Base-by-base conservation (phyloP, 1,284 basidiomycete genomes). In the Trametes versicolor region DNA sequence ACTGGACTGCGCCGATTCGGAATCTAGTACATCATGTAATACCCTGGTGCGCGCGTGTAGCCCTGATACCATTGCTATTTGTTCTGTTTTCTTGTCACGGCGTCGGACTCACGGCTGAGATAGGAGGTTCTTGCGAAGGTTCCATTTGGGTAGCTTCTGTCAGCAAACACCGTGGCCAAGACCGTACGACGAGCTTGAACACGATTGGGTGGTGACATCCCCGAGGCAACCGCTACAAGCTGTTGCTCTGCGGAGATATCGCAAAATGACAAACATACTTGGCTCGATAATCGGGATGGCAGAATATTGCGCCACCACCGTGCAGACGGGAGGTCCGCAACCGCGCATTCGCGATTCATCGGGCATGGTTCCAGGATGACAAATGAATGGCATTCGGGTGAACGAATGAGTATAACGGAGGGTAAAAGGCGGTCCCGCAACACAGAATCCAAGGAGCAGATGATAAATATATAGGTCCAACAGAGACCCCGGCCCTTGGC, bases 41-140 rank as follows among this genome's bases (percentile, higher is more conserved):
- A 60, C 61, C 48, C 53, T 48, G 47, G 58, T 51, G 36, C 41
- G 55, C 29, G 57, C 48, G 41, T 63, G 63, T 63, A 68, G 63
- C 63, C 54, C 60, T 62, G 64, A 68, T 68, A 65, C 67, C 67
- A 63, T 39, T 62, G 17, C 51, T 61, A 43, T 61, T 49, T 60
- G 43, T 41, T 48, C 48, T 47, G 23, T 53, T 47, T 47, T n/a
- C 21, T 17, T n/a, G 36, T 54, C 39, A 12, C 27, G 10, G 17
- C 10, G 25, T 27, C 3, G 8, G 12, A 37, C 34, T 13, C 29
- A 23, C 39, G 17, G 34, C 13, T 23, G n/a, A n/a, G n/a, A n/a
- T 12, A 54, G 25, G 36, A 37, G 32, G 29, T 7, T 12, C 29
- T 34, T 19, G 43, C 3, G 39, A 15, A 8, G 29, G 29, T 32